A percentile compares a stretch with the other conserved stretches of the same genome.
These are phyloP conservation scores for Candida verbasci DNA, from an alignment of 805 yeast genomes.

Conservation along the genomic window DNA sequence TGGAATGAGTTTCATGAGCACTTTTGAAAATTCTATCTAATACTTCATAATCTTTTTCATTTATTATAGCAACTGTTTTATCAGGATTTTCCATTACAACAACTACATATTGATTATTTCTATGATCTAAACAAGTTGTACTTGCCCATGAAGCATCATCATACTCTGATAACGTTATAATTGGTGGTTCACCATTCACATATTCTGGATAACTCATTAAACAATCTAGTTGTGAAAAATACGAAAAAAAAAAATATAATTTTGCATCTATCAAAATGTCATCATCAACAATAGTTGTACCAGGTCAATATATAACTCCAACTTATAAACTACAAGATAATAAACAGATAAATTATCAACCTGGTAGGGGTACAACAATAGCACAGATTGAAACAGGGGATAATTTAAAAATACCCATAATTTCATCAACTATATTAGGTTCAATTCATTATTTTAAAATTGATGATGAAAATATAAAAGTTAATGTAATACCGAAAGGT, in stretches of 20 bases:
- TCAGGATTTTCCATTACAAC: constrained; percentile 44
- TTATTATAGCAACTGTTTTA: constrained; percentile 41
- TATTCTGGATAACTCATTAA: constrained; percentile 35
- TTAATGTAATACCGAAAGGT: constrained; percentile 25
- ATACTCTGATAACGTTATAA: constrained; percentile 41
- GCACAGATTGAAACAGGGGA: constrained; percentile 39
- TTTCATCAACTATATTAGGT: constrained; percentile 63
- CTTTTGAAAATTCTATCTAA: constrained; percentile 42
- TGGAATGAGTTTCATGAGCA: constrained; percentile 34
- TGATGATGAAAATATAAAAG: constrained; percentile 20
- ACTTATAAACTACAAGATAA: constrained; percentile 30
- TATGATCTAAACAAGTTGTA: constrained; percentile 45
- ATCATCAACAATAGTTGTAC: constrained; percentile 57
- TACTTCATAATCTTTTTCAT: constrained; percentile 29
- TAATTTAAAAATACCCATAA: constrained; percentile 32
- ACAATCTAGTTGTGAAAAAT: background rate
- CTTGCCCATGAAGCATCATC: constrained; percentile 52
- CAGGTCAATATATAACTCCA: constrained; percentile 79
- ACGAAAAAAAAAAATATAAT: constrained; percentile 2
- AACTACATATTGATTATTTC: constrained; percentile 32
- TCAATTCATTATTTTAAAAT: constrained; percentile 34
- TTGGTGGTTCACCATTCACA: constrained; percentile 44
- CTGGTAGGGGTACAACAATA: constrained; percentile 65
- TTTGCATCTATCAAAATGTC: background rate
- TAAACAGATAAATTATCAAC: constrained; percentile 39